Base-by-base conservation (phyloP, 768 basidiomycete species). In the Dioszegia aurantiaca region DNA sequence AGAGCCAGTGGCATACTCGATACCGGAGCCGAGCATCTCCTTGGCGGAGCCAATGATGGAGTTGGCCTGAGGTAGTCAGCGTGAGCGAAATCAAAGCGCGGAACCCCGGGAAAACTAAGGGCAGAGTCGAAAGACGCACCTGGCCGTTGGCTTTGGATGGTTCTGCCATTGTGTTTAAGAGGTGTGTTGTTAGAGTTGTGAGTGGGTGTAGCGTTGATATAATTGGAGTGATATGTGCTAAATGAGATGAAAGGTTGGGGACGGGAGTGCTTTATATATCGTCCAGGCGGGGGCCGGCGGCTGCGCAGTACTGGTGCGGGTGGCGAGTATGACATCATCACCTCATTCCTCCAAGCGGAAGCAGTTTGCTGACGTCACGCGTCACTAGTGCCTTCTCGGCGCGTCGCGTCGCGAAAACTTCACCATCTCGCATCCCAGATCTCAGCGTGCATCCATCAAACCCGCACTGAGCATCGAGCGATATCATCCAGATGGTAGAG, bases 21-120 rank as follows among this genome's bases (percentile, higher is more conserved):
- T 69, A 31, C 53, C 61, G 39, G 41, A 37, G 6, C 74, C 74
- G 39, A 73, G 64, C 58, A 76, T 63, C 59, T 70, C 64, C 56
- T 76, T 70, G 59, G 64, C 74, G 14, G 61, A 58, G 11, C 74
- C 74, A 54, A 76, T 49, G 64, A 74, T 44, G 55, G 72, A 73
- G 74, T 76, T 76, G 67, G 69, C 58, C 74, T 75, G 48, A 10
- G 84, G 33, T 33, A 85, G 53, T 89, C 90, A 75, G 83, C 33
- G 73, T 90, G 92, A 67, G 89, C 90, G 45, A 26, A 36, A 10
- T 17, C 8, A 17, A 28, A 30, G 16, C 27, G 9, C 11, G 4
- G 21, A 24, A 14, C 21, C 14, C 17, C 26, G 40, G 19, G 4
- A 9, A n/a, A 36, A 30, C 5, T 8, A 37, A 33, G 48, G 48